A percentile compares a stretch with the other conserved stretches of the same genome.
Evolutionary conservation across 2,329 filamentous ascomycete species (phyloP).

Genomic region (Colletotrichum limetticola): DNA sequence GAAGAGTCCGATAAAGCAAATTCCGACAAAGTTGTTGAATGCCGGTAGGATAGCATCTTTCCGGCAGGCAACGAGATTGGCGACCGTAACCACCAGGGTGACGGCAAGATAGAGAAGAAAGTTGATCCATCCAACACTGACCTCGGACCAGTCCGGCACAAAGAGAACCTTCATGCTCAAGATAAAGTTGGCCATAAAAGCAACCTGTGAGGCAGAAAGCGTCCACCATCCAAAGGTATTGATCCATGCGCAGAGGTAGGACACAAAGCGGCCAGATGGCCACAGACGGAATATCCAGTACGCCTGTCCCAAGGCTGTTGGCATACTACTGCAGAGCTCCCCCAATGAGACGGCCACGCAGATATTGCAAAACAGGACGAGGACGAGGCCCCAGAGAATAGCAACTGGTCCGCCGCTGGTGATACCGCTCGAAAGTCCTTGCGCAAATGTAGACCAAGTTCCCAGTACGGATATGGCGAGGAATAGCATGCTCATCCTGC

Average conservation of each 20-base stretch:
- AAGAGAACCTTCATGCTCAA: constrained; percentile 43
- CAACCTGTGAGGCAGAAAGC: constrained; percentile 63
- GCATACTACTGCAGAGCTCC: background rate
- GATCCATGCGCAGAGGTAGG: constrained; percentile 69
- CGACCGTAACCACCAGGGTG: background rate
- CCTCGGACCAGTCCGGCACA: background rate
- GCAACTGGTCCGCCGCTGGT: background rate
- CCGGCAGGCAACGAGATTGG: background rate
- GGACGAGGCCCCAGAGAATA: background rate
- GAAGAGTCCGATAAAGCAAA: background rate
- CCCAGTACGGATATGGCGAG: background rate
- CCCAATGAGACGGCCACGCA: background rate
- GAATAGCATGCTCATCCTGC: constrained; percentile 65
- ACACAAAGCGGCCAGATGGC: constrained; percentile 56
- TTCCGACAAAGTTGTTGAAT: background rate
- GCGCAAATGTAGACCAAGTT: background rate
- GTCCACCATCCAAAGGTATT: constrained; percentile 71
- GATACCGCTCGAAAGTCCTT: background rate
- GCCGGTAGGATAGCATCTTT: background rate
- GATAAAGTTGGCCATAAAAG: constrained; percentile 68
- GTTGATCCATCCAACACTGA: background rate
- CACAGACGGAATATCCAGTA: constrained; percentile 63
- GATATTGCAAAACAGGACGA: background rate
- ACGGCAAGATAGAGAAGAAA: background rate
- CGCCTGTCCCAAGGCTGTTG: constrained; percentile 67